phyloP scores from a whole-genome alignment of 176 grass and related monocot genomes.

The Rhynchospora pubera region DNA sequence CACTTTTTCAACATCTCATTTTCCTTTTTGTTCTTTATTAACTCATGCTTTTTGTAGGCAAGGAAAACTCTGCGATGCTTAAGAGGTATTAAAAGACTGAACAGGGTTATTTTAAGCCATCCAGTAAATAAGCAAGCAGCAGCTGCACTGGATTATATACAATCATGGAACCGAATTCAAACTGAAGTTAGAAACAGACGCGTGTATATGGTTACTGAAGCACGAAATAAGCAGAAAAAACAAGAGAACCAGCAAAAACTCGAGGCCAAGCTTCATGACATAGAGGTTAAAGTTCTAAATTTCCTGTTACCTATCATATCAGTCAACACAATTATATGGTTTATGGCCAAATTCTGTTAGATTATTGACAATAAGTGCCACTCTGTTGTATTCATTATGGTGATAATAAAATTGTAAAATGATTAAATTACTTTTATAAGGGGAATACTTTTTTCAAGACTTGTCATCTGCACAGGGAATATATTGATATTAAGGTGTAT shows the following conservation, averaged over 20 bases:
- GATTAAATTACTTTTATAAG: not conserved
- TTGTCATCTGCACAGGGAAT: not conserved
- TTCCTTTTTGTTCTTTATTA: not conserved
- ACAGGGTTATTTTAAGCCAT: constrained; percentile 31
- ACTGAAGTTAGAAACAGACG: constrained; percentile 74
- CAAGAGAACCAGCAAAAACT: constrained; percentile 85
- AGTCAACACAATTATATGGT: not conserved
- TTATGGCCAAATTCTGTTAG: not conserved
- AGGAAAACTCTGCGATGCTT: constrained; percentile 64
- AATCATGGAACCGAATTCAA: constrained; percentile 84
- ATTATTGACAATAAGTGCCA: not conserved
- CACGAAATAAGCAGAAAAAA: constrained; percentile 77
- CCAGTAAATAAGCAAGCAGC: constrained; percentile 81
- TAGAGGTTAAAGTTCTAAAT: constrained; percentile 44
- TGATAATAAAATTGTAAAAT: not conserved
- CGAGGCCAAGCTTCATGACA: constrained; percentile 79
- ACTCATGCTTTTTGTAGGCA: constrained; percentile 38
- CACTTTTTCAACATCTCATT: not conserved
- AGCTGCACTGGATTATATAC: constrained; percentile 54
- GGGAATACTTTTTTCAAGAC: not conserved
- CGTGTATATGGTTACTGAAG: constrained; percentile 81
- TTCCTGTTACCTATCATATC: not conserved
- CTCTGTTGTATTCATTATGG: not conserved
- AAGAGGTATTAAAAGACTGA: constrained; percentile 62
- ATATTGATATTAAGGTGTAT: not conserved